Evolutionary conservation across 2,329 filamentous ascomycete species (phyloP), one percentile per base, ranked within the genome.

Genomic region (Hortaea werneckii): DNA sequence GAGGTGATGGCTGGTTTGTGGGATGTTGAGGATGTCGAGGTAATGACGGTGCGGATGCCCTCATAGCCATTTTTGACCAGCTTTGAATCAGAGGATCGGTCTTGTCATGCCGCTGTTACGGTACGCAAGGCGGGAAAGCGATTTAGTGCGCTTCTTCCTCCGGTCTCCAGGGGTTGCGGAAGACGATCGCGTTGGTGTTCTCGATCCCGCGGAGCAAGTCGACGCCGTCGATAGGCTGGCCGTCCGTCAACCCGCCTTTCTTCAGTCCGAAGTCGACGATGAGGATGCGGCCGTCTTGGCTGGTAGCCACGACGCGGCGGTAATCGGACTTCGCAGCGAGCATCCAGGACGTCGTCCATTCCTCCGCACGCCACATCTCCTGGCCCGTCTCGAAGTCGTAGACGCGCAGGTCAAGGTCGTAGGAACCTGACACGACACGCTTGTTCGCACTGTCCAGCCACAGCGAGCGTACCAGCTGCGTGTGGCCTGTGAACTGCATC

Each of bases 321-420:
- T 96, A 96, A 63, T 98, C 90, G 52, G 86, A 89, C 74, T 95
- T 95, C 43, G 92, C 92, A 53, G 87, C 89, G 48, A 98, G 71
- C 60, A 98, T 94, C 92, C 92, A 98, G 67, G 87, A 94, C 8
- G 84, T 83, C 48, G 95, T 94, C 88, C 89, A 96, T 55, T 85
- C 82, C n/a, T 88, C 85, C 58, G 95, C 90, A 56, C 88, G 82
- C 51, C 94, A 78, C 49, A 90, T 76, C 55, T 87, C 76, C 40
- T 81, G 72, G 30, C 89, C 90, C 2, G 82, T 83, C 53, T 82
- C 80, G 68, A 92, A 84, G 63, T 95, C 85, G 67, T 88, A 95
- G 1, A 96, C 87, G 63, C 94, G 94, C 63, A 98, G 89, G 58
- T 90, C 89, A 57, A 87, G 86, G 63, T 98, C 92, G 65, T 98